Evolutionary conservation across 108 stramenopile species (phyloP).

Genomic region (Skeletonema costatum): DNA sequence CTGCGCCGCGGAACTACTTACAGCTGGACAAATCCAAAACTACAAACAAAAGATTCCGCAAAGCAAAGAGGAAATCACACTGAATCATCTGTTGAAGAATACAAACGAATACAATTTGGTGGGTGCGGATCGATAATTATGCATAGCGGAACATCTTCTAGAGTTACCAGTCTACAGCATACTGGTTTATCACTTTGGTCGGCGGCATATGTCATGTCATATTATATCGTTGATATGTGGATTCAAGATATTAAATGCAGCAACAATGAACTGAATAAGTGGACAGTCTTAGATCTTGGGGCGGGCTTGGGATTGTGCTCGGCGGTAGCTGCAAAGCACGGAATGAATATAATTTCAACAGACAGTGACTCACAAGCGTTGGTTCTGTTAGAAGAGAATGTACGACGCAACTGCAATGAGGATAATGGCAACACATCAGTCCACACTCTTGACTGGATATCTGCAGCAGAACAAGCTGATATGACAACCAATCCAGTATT

Average conservation of each 20-base stretch:
- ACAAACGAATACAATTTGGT: conserved; percentile 11
- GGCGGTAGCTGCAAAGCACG: conserved; percentile 12
- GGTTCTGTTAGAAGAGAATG: conserved; percentile 11
- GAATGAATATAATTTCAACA: conserved; percentile 19
- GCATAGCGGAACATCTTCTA: neutral
- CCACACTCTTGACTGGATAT: conserved; percentile 1
- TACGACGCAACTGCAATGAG: neutral
- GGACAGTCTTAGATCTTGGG: conserved; percentile 29
- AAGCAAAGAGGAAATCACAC: neutral
- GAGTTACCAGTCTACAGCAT: neutral
- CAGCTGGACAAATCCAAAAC: neutral
- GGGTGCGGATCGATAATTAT: conserved; percentile 14
- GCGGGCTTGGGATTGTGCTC: conserved; percentile 20
- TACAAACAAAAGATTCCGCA: neutral
- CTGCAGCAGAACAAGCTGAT: neutral
- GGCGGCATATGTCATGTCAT: conserved; percentile 17
- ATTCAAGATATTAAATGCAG: neutral
- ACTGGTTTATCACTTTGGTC: conserved; percentile 26
- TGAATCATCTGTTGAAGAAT: neutral
- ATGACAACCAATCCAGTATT: conserved; percentile 7
- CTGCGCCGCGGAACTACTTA: neutral
- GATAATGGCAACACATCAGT: neutral
- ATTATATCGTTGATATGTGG: conserved; percentile 21
- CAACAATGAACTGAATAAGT: neutral
- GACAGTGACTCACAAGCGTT: conserved; percentile 11